Base-by-base conservation (phyloP, 2,329 filamentous ascomycete species). In the Tolypocladium nubicola region DNA sequence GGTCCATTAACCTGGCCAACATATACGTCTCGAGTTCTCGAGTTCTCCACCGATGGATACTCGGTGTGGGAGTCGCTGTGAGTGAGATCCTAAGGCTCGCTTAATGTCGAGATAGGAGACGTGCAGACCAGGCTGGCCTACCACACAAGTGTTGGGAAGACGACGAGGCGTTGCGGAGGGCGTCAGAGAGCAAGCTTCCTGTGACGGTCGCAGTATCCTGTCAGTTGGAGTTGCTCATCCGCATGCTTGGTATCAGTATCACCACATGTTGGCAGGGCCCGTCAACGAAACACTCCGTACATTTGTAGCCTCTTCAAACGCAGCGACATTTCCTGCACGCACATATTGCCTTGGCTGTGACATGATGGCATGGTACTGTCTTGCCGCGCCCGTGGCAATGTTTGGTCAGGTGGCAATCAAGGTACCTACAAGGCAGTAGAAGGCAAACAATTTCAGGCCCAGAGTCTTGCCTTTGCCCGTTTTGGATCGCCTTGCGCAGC, bases 1-100 rank as follows among this genome's bases (percentile, higher is more conserved):
- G 86, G 85, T 90, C 87, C 86, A 88, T 86, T 77, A 79, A 79
- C 75, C 72, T 72, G 82, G 85, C 78, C 79, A 72, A 88, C 81
- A 89, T 78, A 4, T 33, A n/a, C 9, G 9, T 10, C 13, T 37
- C 16, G 14, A 14, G 23, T 40, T 37, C 21, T 6, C 23, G 14
- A 14, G 23, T 50, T 37, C 21, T 6, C 23, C 47, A 35, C 54
- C 49, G 62, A 23, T n/a, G 4, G 6, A 23, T 26, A 26, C 13
- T 26, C 9, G 10, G 41, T 26, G 16, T 49, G 4, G 45, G 23
- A 19, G 26, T 9, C 26, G 7, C 4, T 9, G 26, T 11, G 23
- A 3, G 14, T 30, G 16, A 49, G 7, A 30, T 33, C 26, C 23
- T 16, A 14, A 19, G 23, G 14, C 26, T 50, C 19, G 23, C 41